Conservation (phyloP, 345 rosid species). For the Dipteronia sinensis region DNA sequence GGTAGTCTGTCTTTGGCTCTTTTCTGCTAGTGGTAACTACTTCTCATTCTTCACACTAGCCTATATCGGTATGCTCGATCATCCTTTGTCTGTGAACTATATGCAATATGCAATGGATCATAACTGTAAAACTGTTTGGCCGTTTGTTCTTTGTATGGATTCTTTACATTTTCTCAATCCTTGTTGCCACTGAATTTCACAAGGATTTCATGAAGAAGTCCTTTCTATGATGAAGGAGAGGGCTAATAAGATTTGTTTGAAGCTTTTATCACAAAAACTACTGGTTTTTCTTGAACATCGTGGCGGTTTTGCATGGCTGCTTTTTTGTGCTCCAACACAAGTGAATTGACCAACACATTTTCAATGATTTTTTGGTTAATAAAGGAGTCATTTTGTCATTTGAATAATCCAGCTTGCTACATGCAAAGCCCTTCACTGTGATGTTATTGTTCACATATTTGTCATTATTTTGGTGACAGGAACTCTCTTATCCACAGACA, state of each 20-base stretch:
- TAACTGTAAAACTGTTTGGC: neutral
- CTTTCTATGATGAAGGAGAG: neutral
- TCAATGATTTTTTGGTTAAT: neutral
- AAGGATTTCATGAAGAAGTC: neutral
- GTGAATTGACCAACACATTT: neutral
- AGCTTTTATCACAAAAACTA: neutral
- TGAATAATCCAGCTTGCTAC: neutral
- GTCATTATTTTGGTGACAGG: conserved; percentile 49
- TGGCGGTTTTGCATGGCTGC: neutral
- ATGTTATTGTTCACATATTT: conserved; percentile 11
- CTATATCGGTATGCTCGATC: conserved; percentile 63
- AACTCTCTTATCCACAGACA: no score
- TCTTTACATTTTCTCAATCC: no score
- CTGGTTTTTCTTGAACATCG: neutral
- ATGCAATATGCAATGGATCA: neutral
- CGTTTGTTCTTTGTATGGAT: neutral
- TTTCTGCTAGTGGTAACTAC: conserved; percentile 78
- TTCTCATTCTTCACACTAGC: conserved; percentile 85
- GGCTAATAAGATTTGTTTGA: neutral
- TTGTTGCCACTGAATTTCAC: neutral
- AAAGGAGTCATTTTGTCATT: neutral
- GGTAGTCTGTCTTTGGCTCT: conserved; percentile 84
- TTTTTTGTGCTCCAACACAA: neutral
- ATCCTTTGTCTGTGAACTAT: conserved; percentile 4
- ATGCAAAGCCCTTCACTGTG: neutral